These are phyloP conservation scores for Solanum hybrid DNA, from an alignment of 305 asterid species.

Conservation along the genomic window DNA sequence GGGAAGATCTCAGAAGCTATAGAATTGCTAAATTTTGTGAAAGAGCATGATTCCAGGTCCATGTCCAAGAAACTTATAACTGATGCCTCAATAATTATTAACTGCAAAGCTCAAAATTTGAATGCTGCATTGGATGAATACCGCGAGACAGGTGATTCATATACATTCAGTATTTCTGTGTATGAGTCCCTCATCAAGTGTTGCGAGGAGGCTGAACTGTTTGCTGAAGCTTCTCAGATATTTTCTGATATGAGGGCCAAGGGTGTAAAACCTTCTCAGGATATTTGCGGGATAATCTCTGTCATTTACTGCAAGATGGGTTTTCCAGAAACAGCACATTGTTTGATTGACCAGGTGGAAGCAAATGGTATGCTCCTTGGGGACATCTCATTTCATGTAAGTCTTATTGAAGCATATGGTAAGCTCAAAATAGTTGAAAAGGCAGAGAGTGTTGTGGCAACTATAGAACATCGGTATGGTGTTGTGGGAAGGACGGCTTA, in stretches of 20 bases:
- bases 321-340: conserved; percentile 81
- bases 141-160: conserved; percentile 26
- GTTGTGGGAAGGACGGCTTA: conserved; percentile 60
- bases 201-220: conserved; percentile 41
- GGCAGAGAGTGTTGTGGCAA: conserved; percentile 66
- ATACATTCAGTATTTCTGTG: conserved; percentile 42
- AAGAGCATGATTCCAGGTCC: conserved; percentile 50
- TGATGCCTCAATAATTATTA: conserved; percentile 66
- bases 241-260: conserved; percentile 72
- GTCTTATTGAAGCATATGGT: conserved; percentile 74
- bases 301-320: conserved; percentile 53
- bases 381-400: conserved; percentile 37
- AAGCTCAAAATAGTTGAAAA: conserved; percentile 58
- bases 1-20: conserved; percentile 66
- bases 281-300: conserved; percentile 42
- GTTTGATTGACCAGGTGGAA: conserved; percentile 52
- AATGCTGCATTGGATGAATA: conserved; percentile 79
- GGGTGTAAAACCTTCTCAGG: conserved; percentile 59
- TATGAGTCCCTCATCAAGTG: conserved; percentile 55
- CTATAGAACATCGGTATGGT: conserved; percentile 38
- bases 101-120: conserved; percentile 64
- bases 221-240: conserved; percentile 79
- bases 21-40: conserved; percentile 52
- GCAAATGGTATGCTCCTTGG: conserved; percentile 38
- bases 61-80: conserved; percentile 43